Evolutionary conservation across 305 asterid species (phyloP), one percentile per base, ranked within the genome.

Genomic region (Fraxinus baroniana): DNA sequence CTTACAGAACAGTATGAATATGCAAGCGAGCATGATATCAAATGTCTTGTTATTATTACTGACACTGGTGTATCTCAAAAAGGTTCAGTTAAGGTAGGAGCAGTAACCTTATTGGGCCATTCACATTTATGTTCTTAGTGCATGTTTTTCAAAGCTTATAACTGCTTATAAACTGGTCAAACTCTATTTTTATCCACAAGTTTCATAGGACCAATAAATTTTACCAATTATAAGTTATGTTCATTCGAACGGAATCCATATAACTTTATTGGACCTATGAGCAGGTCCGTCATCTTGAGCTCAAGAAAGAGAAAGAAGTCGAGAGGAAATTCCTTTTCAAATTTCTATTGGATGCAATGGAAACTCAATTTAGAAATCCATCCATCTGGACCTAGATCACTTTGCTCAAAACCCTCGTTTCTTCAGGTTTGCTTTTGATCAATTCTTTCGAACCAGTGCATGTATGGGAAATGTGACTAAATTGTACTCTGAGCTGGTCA

Each of bases 1-100:
- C 95, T 93, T 60, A 94, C 96, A 1, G 98, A 96, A 86, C 99
- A 96, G 84, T 96, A 94, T 80, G 99, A 96, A 86, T 96, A 96
- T 90, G 99, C 99, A 3, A 94, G 90, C 17, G 99, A 96, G 85
- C 92, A 92, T 80, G 97, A 93, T 85, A 94, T 94, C 83, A 96
- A 93, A 90, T 96, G 97, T 80, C 95, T 96, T n/a, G 92, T 94
- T 80, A 93, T 94, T 87, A 90, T 96, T 64, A 90, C 97, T 0
- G 99, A 94, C 85, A 82, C 97, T 72, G 95, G 95, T 79, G 93
- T 93, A 71, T 90, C 96, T 76, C 99, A 91, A 74, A 88, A 89
- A 13, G 97, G 92, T 82, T 91, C 92, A 12, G 95, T 96, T 83
- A 91, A 94, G 98, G 99, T 95, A 87, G 80, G 87, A n/a, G 76